Percentiles rank a stretch among this genome's conserved stretches.
phyloP scores from a whole-genome alignment of 2,329 filamentous ascomycete species.

The Microdochium paspali region DNA sequence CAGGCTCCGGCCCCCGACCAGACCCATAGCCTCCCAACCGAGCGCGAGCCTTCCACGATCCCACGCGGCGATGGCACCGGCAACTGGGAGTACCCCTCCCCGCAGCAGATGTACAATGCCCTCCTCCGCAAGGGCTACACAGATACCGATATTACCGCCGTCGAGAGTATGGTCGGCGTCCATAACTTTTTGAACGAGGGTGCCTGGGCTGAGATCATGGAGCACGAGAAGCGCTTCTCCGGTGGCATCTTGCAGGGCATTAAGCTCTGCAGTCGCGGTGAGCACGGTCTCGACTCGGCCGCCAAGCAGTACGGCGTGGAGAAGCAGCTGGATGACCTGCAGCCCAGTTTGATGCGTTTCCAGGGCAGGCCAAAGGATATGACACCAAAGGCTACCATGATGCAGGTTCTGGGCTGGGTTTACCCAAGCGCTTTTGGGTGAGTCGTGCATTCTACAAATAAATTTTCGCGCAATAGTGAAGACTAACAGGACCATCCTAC shows the following conservation, averaged over 20 bases:
- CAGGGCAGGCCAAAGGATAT: slow-evolving; percentile 81
- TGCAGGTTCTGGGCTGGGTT: slow-evolving; percentile 69
- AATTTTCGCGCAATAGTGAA: slow-evolving; percentile 1
- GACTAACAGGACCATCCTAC: slow-evolving; percentile 8
- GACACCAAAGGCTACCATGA: slow-evolving; percentile 83
- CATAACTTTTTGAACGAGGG: slow-evolving; percentile 99
- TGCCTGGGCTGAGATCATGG: slow-evolving; percentile 89
- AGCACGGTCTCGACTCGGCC: slow-evolving; percentile 45
- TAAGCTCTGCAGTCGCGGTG: slow-evolving; percentile 64
- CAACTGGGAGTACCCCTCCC: slow-evolving; percentile 96
- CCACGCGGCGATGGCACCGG: slow-evolving; percentile 70
- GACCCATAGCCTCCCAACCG: slow-evolving; percentile 62
- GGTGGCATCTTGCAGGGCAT: slow-evolving; percentile 64
- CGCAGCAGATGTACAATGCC: slow-evolving; percentile 99
- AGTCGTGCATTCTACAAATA: slow-evolving; percentile 17
- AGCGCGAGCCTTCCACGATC: slow-evolving; percentile 80
- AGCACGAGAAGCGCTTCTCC: slow-evolving; percentile 83
- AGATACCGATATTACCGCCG: slow-evolving; percentile 85
- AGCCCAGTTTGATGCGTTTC: slow-evolving; percentile 75
- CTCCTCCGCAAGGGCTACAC: slow-evolving; percentile 92
- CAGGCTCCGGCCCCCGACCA: slow-evolving; percentile 71
- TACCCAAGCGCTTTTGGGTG: slow-evolving; percentile 75
- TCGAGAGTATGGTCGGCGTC: slow-evolving; percentile 94
- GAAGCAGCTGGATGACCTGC: slow-evolving; percentile 40
- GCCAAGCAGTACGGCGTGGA: slow-evolving; percentile 34